Conservation (phyloP, 495 filamentous ascomycete genomes). For the Penicillium odoratum region DNA sequence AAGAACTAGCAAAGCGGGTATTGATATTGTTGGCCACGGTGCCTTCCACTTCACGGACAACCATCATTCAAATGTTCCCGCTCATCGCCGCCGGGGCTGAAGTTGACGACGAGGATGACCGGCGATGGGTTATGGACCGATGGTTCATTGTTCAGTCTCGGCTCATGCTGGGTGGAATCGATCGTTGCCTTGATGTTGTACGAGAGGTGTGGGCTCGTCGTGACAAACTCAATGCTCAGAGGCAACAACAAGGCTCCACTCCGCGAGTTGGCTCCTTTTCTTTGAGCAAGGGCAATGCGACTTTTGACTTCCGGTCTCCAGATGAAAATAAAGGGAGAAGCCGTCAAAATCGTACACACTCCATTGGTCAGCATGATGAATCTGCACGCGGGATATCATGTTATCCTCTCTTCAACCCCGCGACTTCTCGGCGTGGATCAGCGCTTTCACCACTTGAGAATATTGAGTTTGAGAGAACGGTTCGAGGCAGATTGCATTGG, state of each 20-base stretch:
- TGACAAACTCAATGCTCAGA: constrained; percentile 45
- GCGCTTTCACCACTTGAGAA: constrained; percentile 42
- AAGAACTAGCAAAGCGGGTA: constrained; percentile 62
- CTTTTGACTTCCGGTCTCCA: neutral
- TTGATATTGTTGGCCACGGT: constrained; percentile 64
- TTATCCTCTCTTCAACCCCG: constrained; percentile 6
- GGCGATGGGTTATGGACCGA: constrained; percentile 67
- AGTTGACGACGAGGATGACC: constrained; percentile 57
- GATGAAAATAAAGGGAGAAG: neutral
- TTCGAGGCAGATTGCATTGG: constrained; percentile 72
- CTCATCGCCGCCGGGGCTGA: constrained; percentile 73
- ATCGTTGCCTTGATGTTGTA: constrained; percentile 75
- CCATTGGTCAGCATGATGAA: constrained; percentile 15
- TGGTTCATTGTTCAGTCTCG: constrained; percentile 64
- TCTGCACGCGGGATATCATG: constrained; percentile 6
- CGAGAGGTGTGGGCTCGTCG: constrained; percentile 66
- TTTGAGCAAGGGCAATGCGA: neutral
- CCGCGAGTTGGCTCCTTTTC: constrained; percentile 14
- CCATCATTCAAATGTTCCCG: constrained; percentile 77
- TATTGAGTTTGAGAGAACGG: constrained; percentile 64
- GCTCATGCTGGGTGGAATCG: constrained; percentile 71
- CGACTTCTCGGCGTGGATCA: constrained; percentile 28
- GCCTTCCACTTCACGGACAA: constrained; percentile 60
- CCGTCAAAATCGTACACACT: constrained; percentile 6
- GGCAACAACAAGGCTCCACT: constrained; percentile 19